Percentiles rank a stretch among this genome's conserved stretches.
These are phyloP conservation scores for Russula compacta DNA, from an alignment of 768 basidiomycete species.

Conservation along the genomic window DNA sequence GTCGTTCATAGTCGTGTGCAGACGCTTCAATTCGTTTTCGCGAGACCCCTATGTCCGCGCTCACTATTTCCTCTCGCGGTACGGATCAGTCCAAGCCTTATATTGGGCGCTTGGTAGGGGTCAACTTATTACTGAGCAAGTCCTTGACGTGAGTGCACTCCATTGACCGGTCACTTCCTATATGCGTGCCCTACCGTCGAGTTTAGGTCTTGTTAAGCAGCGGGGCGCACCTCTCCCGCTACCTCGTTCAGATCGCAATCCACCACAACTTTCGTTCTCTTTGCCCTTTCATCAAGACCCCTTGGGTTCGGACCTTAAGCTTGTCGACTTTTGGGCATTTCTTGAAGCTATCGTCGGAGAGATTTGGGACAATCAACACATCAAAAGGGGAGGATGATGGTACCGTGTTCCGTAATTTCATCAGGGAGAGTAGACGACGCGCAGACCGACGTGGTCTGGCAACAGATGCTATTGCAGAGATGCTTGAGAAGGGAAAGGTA, in stretches of 20 bases:
- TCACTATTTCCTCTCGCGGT: conserved; percentile 66
- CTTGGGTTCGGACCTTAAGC: conserved; percentile 61
- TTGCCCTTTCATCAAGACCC: conserved; percentile 64
- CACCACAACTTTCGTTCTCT: conserved; percentile 72
- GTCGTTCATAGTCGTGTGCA: conserved; percentile 46
- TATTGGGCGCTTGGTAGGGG: conserved; percentile 71
- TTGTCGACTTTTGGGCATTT: conserved; percentile 57
- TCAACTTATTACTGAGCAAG: conserved; percentile 25
- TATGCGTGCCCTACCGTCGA: conserved; percentile 4
- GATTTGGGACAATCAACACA: conserved; percentile 57
- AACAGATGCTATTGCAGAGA: conserved; percentile 56
- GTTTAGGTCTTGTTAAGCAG: conserved; percentile 60
- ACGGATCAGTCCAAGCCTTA: conserved; percentile 60
- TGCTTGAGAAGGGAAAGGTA: conserved; percentile 65
- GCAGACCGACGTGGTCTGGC: conserved; percentile 46
- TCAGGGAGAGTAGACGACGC: conserved; percentile 63
- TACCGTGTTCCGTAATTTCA: conserved; percentile 48
- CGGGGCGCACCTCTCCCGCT: conserved; percentile 71
- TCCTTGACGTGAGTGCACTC: conserved; percentile 14
- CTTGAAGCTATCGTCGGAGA: conserved; percentile 45
- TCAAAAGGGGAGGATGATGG: conserved; percentile 75
- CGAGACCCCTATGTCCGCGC: conserved; percentile 70
- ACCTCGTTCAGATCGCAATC: conserved; percentile 67
- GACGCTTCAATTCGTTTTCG: conserved; percentile 52
- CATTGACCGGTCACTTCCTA: conserved; percentile 1